phyloP scores from a whole-genome alignment of 2,329 filamentous ascomycete species.

The Anthostomella pinea region DNA sequence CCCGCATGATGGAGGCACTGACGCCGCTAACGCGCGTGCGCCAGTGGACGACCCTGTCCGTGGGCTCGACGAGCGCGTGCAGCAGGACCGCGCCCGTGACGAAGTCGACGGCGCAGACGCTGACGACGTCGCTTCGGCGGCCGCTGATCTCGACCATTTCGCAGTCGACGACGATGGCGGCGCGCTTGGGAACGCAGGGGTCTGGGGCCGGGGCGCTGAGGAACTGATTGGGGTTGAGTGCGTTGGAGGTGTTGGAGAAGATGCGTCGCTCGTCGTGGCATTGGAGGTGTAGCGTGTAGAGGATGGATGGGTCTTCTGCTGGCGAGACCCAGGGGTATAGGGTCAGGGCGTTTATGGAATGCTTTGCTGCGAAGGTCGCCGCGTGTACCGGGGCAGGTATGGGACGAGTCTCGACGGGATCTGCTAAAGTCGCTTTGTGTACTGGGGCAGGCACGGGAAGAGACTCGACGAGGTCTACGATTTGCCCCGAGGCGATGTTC shows the following conservation, averaged over 20 bases:
- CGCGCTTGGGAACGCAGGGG: constrained; percentile 1
- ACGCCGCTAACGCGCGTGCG: constrained; percentile 41
- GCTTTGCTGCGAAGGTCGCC: no score
- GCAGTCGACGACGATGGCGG: constrained; percentile 44
- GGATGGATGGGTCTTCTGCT: neutral
- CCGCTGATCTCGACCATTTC: constrained; percentile 42
- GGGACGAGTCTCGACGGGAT: no score
- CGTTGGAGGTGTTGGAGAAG: no score
- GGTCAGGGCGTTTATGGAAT: no score
- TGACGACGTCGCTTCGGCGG: constrained; percentile 17
- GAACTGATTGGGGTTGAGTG: no score
- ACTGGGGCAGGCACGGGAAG: no score
- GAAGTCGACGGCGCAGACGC: constrained; percentile 38
- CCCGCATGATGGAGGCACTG: constrained; percentile 29
- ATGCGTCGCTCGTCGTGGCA: no score
- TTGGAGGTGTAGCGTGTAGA: neutral
- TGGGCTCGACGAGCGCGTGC: constrained; percentile 40
- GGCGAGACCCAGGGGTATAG: constrained; percentile 17
- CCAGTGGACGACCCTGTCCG: constrained; percentile 27
- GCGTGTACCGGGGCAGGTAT: no score
- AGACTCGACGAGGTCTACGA: no score
- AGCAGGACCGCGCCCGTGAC: constrained; percentile 46
- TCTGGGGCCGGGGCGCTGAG: no score
- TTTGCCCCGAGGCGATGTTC: no score
- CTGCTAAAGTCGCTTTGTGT: no score